phyloP scores from a whole-genome alignment of 208 protist species.

The Kentomonas sorsogonicus region DNA sequence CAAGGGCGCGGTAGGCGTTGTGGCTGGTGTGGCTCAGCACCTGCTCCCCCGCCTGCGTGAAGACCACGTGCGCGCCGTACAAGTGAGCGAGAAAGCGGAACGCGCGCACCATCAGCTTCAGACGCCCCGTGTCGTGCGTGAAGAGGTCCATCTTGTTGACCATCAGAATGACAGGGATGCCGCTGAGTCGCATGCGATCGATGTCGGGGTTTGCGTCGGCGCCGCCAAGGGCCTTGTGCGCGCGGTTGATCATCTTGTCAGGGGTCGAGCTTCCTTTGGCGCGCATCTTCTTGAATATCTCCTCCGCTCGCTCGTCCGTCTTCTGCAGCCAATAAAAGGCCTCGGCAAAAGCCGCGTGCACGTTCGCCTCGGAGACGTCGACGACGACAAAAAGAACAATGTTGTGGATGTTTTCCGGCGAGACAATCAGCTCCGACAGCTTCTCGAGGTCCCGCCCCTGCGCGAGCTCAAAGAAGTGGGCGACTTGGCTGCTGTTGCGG shows the following conservation, averaged over 20 bases:
- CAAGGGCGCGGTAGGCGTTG: constrained; percentile 33
- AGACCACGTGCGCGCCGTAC: constrained; percentile 73
- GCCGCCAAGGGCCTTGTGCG: constrained; percentile 59
- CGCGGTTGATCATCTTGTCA: constrained; percentile 63
- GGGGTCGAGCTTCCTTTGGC: constrained; percentile 73
- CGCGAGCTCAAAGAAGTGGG: constrained; percentile 90
- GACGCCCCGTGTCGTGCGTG: constrained; percentile 32
- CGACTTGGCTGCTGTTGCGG: constrained; percentile 66
- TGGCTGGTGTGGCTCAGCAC: constrained; percentile 10
- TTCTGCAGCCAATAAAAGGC: constrained; percentile 69
- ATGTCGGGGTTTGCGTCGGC: constrained; percentile 72
- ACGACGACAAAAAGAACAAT: constrained; percentile 73
- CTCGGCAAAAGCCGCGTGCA: constrained; percentile 61
- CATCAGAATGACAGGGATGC: constrained; percentile 81
- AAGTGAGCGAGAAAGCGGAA: constrained; percentile 82
- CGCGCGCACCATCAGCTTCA: constrained; percentile 57
- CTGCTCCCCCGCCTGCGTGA: constrained; percentile 53
- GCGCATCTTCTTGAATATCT: constrained; percentile 70
- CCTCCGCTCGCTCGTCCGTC: constrained; percentile 58
- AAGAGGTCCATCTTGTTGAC: constrained; percentile 84
- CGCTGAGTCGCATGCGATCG: constrained; percentile 64
- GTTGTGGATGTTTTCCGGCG: constrained; percentile 80
- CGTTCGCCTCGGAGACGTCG: constrained; percentile 39
- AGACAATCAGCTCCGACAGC: constrained; percentile 84
- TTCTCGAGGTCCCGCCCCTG: constrained; percentile 74